These are phyloP conservation scores for Clarkia xantiana DNA, from an alignment of 345 rosid genomes.

Conservation along the genomic window DNA sequence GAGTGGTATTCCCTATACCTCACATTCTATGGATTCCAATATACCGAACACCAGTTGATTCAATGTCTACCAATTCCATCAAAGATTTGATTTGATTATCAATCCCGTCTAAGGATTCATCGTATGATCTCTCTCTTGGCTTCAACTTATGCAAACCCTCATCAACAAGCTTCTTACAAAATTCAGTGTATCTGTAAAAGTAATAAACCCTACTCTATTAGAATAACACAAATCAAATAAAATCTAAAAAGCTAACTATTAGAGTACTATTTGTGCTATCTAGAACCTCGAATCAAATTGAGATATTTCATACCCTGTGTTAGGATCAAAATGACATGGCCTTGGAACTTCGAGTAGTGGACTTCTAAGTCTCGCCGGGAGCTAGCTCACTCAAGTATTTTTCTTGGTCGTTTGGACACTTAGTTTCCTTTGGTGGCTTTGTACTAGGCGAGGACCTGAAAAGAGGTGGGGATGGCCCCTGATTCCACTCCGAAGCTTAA, in stretches of 20 bases:
- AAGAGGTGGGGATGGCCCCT: too few relatives aligned
- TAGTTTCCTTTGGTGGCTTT: too few relatives aligned
- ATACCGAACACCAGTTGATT: background rate
- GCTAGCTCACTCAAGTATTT: too few relatives aligned
- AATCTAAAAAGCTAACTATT: too few relatives aligned
- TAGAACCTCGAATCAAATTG: background rate
- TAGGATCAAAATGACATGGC: too few relatives aligned
- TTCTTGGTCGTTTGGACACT: too few relatives aligned
- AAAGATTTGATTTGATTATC: background rate
- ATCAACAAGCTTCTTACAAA: background rate
- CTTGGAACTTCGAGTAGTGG: too few relatives aligned
- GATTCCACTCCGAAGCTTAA: too few relatives aligned
- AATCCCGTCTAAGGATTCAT: rapidly evolving
- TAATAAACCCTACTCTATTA: background rate
- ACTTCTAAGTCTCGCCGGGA: too few relatives aligned
- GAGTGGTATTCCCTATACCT: slow-evolving; percentile 2
- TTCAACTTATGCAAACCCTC: background rate
- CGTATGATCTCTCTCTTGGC: background rate
- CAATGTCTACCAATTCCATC: background rate
- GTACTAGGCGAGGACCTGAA: too few relatives aligned
- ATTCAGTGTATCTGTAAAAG: slow-evolving; percentile 1
- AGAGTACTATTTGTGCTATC: too few relatives aligned
- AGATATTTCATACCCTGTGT: background rate
- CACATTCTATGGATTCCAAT: slow-evolving; percentile 5
- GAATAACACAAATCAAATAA: too few relatives aligned